Conservation (phyloP, 2,329 filamentous ascomycete genomes). For the Teratosphaeria nubilosa region DNA sequence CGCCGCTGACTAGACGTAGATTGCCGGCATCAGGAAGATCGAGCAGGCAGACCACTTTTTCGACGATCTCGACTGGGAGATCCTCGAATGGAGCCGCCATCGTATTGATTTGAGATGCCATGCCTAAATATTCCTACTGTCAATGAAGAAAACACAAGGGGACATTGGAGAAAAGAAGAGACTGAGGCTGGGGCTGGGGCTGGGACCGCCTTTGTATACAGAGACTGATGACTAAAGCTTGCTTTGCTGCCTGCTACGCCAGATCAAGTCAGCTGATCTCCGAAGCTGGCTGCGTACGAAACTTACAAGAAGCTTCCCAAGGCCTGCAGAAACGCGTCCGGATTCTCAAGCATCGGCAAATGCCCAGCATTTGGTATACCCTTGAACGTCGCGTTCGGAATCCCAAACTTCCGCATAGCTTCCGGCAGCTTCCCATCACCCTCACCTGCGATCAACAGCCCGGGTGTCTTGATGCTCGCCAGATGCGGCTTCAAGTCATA, state of each 20-base stretch:
- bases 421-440: conserved; percentile 22
- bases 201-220: not conserved
- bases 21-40: not conserved
- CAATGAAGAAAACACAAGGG: not conserved
- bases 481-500: conserved; percentile 57
- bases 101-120: not conserved
- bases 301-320: conserved; percentile 47
- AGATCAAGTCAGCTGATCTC: not conserved
- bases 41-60: not conserved
- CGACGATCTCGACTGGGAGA: not conserved
- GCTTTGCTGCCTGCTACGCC: not conserved
- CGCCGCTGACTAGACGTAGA: not conserved
- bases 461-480: conserved; percentile 45
- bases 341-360: conserved; percentile 73
- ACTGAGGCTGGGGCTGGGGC: not conserved
- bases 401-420: conserved; percentile 61
- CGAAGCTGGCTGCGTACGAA: not conserved
- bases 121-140: not conserved
- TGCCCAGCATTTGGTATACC: conserved; percentile 64
- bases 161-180: not conserved
- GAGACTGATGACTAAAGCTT: not conserved
- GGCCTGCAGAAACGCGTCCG: conserved; percentile 55
- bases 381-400: conserved; percentile 47
- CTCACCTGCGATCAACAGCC: conserved; percentile 46
- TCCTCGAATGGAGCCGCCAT: not conserved